Conservation (phyloP, 2,329 filamentous ascomycete genomes). For the Ophiocordyceps polyrhachis-furcata region DNA sequence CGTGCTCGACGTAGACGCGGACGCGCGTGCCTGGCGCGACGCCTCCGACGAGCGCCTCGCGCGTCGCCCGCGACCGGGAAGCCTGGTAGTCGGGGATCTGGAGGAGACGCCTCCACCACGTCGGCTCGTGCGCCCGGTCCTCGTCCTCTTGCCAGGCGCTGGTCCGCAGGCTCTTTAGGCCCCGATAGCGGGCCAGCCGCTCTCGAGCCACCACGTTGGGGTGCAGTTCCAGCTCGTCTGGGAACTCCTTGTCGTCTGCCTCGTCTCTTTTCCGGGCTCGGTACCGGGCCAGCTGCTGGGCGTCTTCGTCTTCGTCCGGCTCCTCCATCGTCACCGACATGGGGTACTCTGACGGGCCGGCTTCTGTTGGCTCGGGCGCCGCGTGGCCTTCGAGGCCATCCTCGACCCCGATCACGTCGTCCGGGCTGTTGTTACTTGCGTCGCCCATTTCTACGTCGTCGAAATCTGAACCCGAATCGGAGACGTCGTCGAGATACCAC, state of each 20-base stretch:
- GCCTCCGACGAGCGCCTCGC: constrained; percentile 78
- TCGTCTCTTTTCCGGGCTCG: constrained; percentile 61
- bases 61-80: constrained; percentile 54
- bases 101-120: constrained; percentile 73
- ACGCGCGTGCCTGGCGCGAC: constrained; percentile 72
- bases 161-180: constrained; percentile 75
- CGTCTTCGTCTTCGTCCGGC: constrained; percentile 64
- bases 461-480: constrained; percentile 70
- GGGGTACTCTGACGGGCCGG: constrained; percentile 71
- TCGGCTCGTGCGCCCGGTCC: constrained; percentile 70
- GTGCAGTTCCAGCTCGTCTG: constrained; percentile 88
- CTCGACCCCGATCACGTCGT: constrained; percentile 47
- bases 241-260: constrained; percentile 82
- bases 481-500: constrained; percentile 74
- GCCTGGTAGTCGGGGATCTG: constrained; percentile 82
- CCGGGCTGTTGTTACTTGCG: constrained; percentile 28
- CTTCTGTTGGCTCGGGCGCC: constrained; percentile 53
- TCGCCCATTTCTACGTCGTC: constrained; percentile 47
- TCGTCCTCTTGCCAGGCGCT: constrained; percentile 81
- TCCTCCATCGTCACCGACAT: constrained; percentile 83
- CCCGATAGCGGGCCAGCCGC: constrained; percentile 69
- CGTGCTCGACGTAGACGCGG: constrained; percentile 48
- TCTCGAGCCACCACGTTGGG: constrained; percentile 76
- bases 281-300: constrained; percentile 64
- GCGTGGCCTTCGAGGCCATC: constrained; percentile 62